Evolutionary conservation across 1,284 basidiomycete species (phyloP), one percentile per base, ranked within the genome.

Genomic region (Farysia itapuensis): DNA sequence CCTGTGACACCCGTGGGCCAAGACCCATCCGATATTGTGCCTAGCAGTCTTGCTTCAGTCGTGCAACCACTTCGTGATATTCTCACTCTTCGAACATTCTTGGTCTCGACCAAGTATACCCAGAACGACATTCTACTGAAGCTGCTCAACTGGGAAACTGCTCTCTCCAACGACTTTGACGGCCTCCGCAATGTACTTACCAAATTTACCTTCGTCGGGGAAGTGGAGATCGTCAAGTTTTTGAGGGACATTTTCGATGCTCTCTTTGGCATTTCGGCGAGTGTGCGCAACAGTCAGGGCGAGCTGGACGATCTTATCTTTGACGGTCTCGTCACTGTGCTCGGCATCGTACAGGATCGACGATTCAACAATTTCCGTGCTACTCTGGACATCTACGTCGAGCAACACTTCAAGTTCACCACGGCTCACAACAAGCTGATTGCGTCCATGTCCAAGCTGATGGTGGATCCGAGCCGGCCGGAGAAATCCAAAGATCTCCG

Each of bases 71-170:
- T 74, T 13, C 70, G 84, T 39, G 93, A 97, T 75, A 84, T 84
- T 19, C 79, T 96, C 50, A 83, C 84, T 24, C 84, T 97, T 32
- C 86, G 92, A 5, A 88, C 89, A 1, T 94, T 90, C 20, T 82
- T 97, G 4, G 93, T 90, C 73, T 97, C 94, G 2, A 96, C 90
- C 5, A 84, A 85, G 54, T 90, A 89, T 77, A 96, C 93, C 0
- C 93, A 96, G 77, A 93, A 96, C 75, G 83, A 87, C 2, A 87
- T 90, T 8, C 78, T 98, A 4, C 82, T 93, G 39, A 84, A 85
- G 49, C 79, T 96, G 35, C 81, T 97, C 48, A 85, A 85, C 59
- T 97, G 93, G 92, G 86, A 91, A 70, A 39, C 44, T 5, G 34
- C 44, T 19, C 43, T 70, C 25, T 72, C 77, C 0, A 45, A 66